Conservation (phyloP, 352 stramenopile genomes). For the Phytophthora pisi region DNA sequence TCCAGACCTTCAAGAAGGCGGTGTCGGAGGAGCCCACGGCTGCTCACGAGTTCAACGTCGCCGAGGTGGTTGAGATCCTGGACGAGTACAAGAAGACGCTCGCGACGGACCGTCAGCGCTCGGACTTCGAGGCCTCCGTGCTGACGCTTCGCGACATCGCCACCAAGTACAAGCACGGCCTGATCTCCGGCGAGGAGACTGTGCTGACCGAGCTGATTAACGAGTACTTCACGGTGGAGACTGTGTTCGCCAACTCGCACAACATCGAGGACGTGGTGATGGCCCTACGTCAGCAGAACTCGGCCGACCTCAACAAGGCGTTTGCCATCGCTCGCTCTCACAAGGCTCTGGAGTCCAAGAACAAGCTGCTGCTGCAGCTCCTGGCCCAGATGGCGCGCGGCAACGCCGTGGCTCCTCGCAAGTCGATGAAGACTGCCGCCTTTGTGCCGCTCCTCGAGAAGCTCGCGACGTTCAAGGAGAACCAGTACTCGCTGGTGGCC, state of each 20-base stretch:
- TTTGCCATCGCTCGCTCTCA: constrained; percentile 93
- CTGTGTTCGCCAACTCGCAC: constrained; percentile 72
- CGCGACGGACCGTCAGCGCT: constrained; percentile 50
- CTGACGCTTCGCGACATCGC: constrained; percentile 72
- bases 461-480: constrained; percentile 88
- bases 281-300: constrained; percentile 91
- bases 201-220: constrained; percentile 80
- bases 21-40: constrained; percentile 35
- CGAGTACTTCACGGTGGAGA: constrained; percentile 83
- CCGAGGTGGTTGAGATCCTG: constrained; percentile 59
- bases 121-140: constrained; percentile 79
- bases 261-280: constrained; percentile 87
- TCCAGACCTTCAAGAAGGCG: constrained; percentile 72
- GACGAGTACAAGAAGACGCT: constrained; percentile 72
- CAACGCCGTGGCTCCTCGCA: constrained; percentile 41
- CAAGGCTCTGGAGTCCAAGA: constrained; percentile 87
- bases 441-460: constrained; percentile 88
- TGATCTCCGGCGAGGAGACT: constrained; percentile 67
- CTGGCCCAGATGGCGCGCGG: constrained; percentile 57
- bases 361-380: constrained; percentile 83
- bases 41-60: constrained; percentile 56
- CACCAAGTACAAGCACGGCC: constrained; percentile 78
- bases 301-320: constrained; percentile 81
- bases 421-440: constrained; percentile 61
- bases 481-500: constrained; percentile 93